Evolutionary conservation across 2,329 filamentous ascomycete genomes (phyloP), one percentile per base, ranked within the genome.

Genomic region (Colletotrichum aenigma): DNA sequence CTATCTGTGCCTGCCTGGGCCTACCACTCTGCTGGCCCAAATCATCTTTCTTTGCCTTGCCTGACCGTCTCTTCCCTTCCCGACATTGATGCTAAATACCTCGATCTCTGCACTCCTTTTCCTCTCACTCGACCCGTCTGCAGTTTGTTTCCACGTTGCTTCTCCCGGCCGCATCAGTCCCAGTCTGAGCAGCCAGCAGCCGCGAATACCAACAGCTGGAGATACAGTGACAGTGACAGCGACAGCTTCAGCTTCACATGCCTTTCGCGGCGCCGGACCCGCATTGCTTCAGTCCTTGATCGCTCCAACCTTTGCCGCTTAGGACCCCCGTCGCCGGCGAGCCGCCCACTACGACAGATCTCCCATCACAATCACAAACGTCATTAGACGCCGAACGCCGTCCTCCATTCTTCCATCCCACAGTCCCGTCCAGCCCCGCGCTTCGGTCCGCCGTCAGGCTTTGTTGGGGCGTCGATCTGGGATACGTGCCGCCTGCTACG

Each of bases 321-420:
- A 65, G 38, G 61, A 74, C 32, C 66, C 55, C 66, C 43, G 48
- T 66, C 58, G 38, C 61, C 66, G 58, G 71, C 71, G 71, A 74
- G 67, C 48, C 71, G 71, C 71, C 67, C 71, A 26, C 43, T 48
- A 66, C 28, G 48, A 52, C 66, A 64, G 32, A 36, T 36, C n/a
- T 43, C n/a, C 52, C 30, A 73, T 73, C 73, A 66, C 62, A 73
- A 30, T 62, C 69, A 43, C 28, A 68, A 52, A 66, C 71, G 64
- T 65, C 70, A 70, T 61, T 69, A 69, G 58, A 74, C 70, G 74
- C 74, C 64, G 66, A 65, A 56, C 66, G 28, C 32, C 28, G 67
- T 52, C 67, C 69, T 38, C 61, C 26, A 30, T 71, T 62, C 12
- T 52, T 67, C 24, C 66, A 64, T 67, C 26, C 38, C 62, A 34